Evolutionary conservation across 495 filamentous ascomycete species (phyloP).

Genomic region (Podospora tetraspora): DNA sequence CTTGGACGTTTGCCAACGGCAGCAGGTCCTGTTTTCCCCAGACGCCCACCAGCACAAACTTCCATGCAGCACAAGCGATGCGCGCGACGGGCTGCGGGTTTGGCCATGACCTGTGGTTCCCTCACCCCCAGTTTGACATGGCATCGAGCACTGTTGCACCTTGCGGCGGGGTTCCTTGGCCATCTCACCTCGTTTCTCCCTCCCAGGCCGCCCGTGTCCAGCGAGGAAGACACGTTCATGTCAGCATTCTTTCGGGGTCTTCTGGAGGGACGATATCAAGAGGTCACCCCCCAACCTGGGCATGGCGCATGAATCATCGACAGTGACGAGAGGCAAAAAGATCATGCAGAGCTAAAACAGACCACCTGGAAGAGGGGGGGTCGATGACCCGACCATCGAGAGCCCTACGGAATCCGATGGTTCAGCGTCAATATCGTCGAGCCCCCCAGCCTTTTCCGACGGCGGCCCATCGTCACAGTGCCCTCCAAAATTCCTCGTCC

Average conservation of each 20-base stretch:
- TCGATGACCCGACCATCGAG: neutral
- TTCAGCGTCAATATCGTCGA: neutral
- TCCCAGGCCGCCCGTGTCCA: neutral
- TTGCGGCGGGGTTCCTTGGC: conserved; percentile 8
- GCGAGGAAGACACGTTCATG: neutral
- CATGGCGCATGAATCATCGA: neutral
- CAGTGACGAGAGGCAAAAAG: neutral
- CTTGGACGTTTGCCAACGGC: neutral
- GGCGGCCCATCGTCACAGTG: neutral
- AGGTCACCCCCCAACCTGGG: neutral
- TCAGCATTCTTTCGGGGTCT: neutral
- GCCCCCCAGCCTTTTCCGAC: neutral
- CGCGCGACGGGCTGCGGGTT: conserved; percentile 7
- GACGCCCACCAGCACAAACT: neutral
- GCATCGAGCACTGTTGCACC: neutral
- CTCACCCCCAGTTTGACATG: neutral
- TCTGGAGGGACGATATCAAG: neutral
- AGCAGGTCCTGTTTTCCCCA: neutral
- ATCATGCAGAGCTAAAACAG: conserved; percentile 24
- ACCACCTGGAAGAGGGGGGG: neutral
- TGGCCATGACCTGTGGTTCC: conserved; percentile 4
- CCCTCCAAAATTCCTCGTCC: neutral
- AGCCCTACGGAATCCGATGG: neutral
- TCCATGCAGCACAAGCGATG: conserved; percentile 1
- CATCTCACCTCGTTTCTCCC: neutral